Evolutionary conservation across 2,329 filamentous ascomycete genomes (phyloP), one percentile per base, ranked within the genome.

Genomic region (Bipolaris oryzae): DNA sequence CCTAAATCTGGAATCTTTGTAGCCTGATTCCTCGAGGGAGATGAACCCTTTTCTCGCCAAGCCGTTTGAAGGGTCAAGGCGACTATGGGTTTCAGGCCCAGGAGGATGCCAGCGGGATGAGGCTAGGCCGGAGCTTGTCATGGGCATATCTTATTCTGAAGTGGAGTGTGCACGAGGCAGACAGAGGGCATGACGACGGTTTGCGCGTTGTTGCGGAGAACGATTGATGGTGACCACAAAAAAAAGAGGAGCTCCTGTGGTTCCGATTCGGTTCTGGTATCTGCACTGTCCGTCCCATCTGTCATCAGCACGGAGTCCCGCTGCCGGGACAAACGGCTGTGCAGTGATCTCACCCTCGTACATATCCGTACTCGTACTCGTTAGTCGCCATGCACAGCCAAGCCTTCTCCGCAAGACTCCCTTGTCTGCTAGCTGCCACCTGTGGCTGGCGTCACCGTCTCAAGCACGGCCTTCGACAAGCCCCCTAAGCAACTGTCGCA

Each of bases 401-500:
- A 25, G 21, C 10, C 13, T 25, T 23, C 13, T 25, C 3, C 21
- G 23, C 39, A 9, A 9, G 20, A 42, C 21, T 21, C 39, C 39
- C 39, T 15, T 42, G 39, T 42, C 39, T 11, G 21, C 39, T 16
- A 25, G n/a, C 39, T 25, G 39, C 39, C 39, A 42, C 39, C 37
- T 42, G 39, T 42, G 39, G 39, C 39, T 42, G 39, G 39, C 39
- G 39, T 31, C 23, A 25, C 38, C 31, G 44, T 45, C 41, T 37
- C 46, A 34, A 23, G 42, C 52, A 46, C 50, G 42, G 41, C 55
- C 45, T 38, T 13, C 34, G 21, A 28, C 45, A 48, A 55, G 50
- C 21, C 46, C 52, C 57, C 56, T 49, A 66, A 69, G 66, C 66
- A 68, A 50, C 51, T 67, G 62, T 68, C 58, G 61, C 58, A 61